Evolutionary conservation across 2,329 filamentous ascomycete species (phyloP).

Genomic region (Alternaria arbusti): DNA sequence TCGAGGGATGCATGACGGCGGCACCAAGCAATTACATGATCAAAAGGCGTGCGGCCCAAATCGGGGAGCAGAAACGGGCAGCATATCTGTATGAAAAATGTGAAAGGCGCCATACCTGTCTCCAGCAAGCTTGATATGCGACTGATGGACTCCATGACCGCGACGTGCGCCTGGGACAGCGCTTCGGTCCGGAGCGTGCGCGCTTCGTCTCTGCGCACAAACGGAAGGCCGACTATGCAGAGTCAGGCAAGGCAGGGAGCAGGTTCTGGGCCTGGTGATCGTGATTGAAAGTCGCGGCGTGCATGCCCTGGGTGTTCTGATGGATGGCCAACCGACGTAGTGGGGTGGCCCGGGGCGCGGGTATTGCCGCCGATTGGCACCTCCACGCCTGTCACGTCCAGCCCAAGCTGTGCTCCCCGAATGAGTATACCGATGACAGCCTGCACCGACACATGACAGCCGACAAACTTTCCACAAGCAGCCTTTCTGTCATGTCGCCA

Average conservation of each 20-base stretch:
- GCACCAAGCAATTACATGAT: constrained; percentile 5
- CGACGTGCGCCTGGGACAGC: constrained; percentile 17
- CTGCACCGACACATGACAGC: constrained; percentile 14
- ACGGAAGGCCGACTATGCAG: constrained; percentile 34
- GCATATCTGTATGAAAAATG: constrained; percentile 6
- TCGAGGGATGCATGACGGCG: constrained; percentile 43
- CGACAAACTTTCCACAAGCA: neutral
- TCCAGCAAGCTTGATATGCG: constrained; percentile 93
- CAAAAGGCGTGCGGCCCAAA: constrained; percentile 13
- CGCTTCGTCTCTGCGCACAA: constrained; percentile 17
- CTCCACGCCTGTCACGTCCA: neutral
- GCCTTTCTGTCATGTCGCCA: constrained; percentile 19
- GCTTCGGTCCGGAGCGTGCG: constrained; percentile 22
- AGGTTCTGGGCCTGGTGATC: constrained; percentile 24
- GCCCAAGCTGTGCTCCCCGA: neutral
- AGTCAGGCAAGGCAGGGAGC: constrained; percentile 22
- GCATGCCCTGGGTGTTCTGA: constrained; percentile 19
- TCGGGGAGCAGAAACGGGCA: neutral
- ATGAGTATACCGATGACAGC: constrained; percentile 8
- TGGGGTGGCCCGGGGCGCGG: constrained; percentile 14
- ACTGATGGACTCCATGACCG: constrained; percentile 90
- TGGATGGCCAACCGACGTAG: constrained; percentile 11
- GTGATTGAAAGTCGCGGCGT: constrained; percentile 32
- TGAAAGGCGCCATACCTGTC: constrained; percentile 68
- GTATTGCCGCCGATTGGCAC: constrained; percentile 13